Evolutionary conservation across 2,329 filamentous ascomycete species (phyloP).

Genomic region (Pseudogymnoascus sp.): DNA sequence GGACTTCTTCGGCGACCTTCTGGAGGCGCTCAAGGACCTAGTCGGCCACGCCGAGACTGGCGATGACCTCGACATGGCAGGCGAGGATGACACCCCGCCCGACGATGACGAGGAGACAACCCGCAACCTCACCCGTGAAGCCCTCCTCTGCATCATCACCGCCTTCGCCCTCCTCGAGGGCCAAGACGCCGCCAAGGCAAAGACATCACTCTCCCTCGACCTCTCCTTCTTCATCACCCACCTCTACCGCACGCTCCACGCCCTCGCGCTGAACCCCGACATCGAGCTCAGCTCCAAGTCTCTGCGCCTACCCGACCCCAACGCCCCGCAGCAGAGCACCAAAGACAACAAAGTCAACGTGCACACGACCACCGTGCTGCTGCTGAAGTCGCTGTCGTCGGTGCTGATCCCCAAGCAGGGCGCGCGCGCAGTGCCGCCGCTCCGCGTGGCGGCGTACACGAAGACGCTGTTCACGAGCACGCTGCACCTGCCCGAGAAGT

Average conservation of each 20-base stretch:
- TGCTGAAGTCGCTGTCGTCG: slow-evolving; percentile 76
- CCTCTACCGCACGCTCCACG: slow-evolving; percentile 77
- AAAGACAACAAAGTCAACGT: slow-evolving; percentile 74
- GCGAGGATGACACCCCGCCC: slow-evolving; percentile 26
- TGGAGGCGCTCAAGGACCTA: slow-evolving; percentile 89
- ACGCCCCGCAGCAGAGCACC: slow-evolving; percentile 35
- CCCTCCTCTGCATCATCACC: slow-evolving; percentile 88
- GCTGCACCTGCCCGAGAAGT: slow-evolving; percentile 86
- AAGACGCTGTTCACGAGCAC: slow-evolving; percentile 81
- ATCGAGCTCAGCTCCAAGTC: slow-evolving; percentile 74
- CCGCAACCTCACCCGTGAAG: slow-evolving; percentile 75
- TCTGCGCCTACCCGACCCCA: slow-evolving; percentile 60
- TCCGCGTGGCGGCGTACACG: slow-evolving; percentile 81
- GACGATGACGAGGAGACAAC: slow-evolving; percentile 42
- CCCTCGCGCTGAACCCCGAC: slow-evolving; percentile 71
- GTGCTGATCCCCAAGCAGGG: slow-evolving; percentile 69
- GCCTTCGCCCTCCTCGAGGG: slow-evolving; percentile 94
- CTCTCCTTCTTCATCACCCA: slow-evolving; percentile 92
- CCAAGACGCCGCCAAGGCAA: slow-evolving; percentile 82
- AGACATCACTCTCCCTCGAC: slow-evolving; percentile 75
- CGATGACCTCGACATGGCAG: slow-evolving; percentile 35
- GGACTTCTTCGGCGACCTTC: slow-evolving; percentile 93
- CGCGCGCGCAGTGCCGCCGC: slow-evolving; percentile 65
- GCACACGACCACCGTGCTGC: slow-evolving; percentile 85
- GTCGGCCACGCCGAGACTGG: slow-evolving; percentile 64